Evolutionary conservation across 2,329 filamentous ascomycete genomes (phyloP), one percentile per base, ranked within the genome.

Genomic region (Coleophoma crateriformis): DNA sequence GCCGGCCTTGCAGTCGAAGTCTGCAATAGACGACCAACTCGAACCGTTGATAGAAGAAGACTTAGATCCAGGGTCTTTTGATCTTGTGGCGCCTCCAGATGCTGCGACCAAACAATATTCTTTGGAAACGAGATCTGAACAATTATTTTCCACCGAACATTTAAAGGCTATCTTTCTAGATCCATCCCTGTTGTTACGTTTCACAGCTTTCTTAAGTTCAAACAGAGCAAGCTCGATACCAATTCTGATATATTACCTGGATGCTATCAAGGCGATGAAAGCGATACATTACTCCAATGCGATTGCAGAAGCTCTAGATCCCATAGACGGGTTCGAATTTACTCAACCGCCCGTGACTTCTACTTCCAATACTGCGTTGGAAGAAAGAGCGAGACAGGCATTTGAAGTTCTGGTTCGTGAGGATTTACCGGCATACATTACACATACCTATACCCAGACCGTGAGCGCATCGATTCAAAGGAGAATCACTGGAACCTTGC

Each of bases 231-330:
- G 76, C 17, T 88, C 85, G 0, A 71, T 88, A 2, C 78, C 84
- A 0, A 68, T 87, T 7, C 67, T 90, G 13, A 78, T 83, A 22
- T 88, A 89, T 68, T 89, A 89, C 55, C 72, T 90, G 2, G 84
- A 88, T 57, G 78, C 84, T 0, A 65, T 82, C 50, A 91, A 90
- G 61, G 85, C 86, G 1, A 66, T 88, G 12, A 79, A 81, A 56
- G 85, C 87, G 2, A 82, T 90, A 50, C 74, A 76, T 33, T 90
- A 90, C 58, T 78, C 84, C 17, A 88, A 90, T 63, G 79, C 84
- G 0, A 75, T 90, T 34, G 76, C 82, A 2, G 76, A 79, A 52
- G 75, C 81, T 2, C 70, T 88, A 8, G 73, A 79, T 27, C 73
- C 74, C 0, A 75, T 87, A 13, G 65, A 73, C 4, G 77, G 73